Base-by-base conservation (phyloP, 768 basidiomycete species). In the Nidula microcarpa region DNA sequence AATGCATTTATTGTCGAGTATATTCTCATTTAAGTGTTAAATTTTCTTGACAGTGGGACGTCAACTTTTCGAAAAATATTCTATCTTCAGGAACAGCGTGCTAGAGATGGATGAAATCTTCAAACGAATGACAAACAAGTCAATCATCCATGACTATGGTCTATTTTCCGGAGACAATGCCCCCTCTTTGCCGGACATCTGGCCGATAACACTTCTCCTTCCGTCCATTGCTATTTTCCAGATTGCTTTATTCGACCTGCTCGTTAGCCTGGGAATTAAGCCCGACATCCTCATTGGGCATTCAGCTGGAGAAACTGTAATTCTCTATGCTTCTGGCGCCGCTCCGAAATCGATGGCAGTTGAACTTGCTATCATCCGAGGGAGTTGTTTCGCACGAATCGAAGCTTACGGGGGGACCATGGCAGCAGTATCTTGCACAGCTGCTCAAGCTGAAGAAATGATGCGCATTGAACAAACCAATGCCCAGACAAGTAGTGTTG, bases 201-300 rank as follows among this genome's bases (percentile, higher is more conserved):
- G 69, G 71, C 64, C 69, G 1, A 72, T 76, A 7, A 56, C 66
- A 1, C 49, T 76, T 6, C 75, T 66, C 11, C 63, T 78, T 4
- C 76, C 76, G 1, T 61, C 76, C 1, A 56, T 79, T 17, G 62
- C 73, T 1, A 75, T 80, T 57, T 56, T 77, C 49, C 78, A 80
- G 55, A 72, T 80, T 8, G 78, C 76, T 0, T 50, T 78, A 5
- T 69, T 71, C 55, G 78, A 80, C 47, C 64, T 74, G 2, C 57
- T 78, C 1, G 53, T 54, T 1, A 64, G 65, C 45, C 44, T 76
- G 10, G 72, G 74, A 6, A 50, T 76, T 43, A 54, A 52, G 10
- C 75, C 78, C 0, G 68, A 75, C 43, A 60, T 63, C 5, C 59
- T 78, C 14, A 48, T 79, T 5, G 78, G 78, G 0, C 76, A 78